phyloP scores from a whole-genome alignment of 1,284 basidiomycete species.

The Leccinum ponderosum region DNA sequence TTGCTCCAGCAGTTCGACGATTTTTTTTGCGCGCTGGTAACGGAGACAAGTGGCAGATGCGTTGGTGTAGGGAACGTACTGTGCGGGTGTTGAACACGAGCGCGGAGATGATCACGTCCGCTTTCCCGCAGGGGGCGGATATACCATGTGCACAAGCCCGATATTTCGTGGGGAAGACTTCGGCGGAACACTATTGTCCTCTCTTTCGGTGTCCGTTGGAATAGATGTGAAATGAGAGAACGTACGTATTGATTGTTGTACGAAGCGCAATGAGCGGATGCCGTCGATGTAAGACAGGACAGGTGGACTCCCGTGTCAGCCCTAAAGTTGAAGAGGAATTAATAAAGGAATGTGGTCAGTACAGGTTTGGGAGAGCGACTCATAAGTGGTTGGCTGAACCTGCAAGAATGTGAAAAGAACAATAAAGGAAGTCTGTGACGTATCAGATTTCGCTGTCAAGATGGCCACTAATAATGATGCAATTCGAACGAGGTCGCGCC shows the following conservation, averaged over 20 bases:
- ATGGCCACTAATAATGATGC: slow-evolving; percentile 46
- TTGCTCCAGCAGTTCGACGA: too few relatives aligned
- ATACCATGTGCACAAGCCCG: slow-evolving; percentile 80
- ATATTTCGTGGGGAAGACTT: slow-evolving; percentile 88
- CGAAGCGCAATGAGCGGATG: slow-evolving; percentile 7
- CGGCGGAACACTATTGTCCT: slow-evolving; percentile 54
- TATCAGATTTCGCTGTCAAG: slow-evolving; percentile 65
- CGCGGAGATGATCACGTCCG: slow-evolving; percentile 81
- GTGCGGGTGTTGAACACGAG: slow-evolving; percentile 76
- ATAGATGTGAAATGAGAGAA: slow-evolving; percentile 1
- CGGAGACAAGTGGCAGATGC: too few relatives aligned
- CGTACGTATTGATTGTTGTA: slow-evolving; percentile 43
- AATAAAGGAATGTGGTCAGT: slow-evolving; percentile 2
- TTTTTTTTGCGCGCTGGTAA: too few relatives aligned
- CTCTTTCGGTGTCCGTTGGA: not conserved
- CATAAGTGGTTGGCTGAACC: slow-evolving; percentile 26
- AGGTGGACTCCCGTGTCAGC: slow-evolving; percentile 64
- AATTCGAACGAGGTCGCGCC: not conserved
- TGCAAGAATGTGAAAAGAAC: slow-evolving; percentile 69
- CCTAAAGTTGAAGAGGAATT: slow-evolving; percentile 83
- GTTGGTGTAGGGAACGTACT: not conserved
- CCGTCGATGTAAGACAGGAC: not conserved
- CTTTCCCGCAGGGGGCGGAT: slow-evolving; percentile 77
- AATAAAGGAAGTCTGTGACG: slow-evolving; percentile 61
- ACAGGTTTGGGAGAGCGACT: not conserved